These are phyloP conservation scores for Bassia scoparia DNA, from an alignment of 148 eudicot species.

Conservation along the genomic window DNA sequence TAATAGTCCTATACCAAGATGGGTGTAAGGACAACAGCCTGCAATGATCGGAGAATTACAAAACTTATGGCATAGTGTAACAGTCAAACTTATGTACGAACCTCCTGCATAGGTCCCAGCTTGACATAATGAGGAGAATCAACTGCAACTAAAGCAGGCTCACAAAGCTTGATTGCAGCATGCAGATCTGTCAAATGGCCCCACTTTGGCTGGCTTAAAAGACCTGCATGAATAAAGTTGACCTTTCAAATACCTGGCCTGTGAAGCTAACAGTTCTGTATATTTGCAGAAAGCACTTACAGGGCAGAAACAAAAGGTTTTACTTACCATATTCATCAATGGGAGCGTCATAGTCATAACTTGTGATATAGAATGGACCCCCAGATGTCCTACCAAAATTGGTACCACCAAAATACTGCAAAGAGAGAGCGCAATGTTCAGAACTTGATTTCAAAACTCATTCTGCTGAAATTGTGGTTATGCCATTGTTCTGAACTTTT, in stretches of 20 bases:
- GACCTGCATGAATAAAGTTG: constrained; percentile 44
- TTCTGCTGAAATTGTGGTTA: neutral
- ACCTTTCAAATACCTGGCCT: constrained; percentile 2
- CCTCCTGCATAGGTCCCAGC: constrained; percentile 93
- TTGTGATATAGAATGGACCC: constrained; percentile 85
- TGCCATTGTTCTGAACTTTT: neutral
- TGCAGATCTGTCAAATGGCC: constrained; percentile 95
- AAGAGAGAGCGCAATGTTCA: constrained; percentile 19
- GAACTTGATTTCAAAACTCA: neutral
- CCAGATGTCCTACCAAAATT: constrained; percentile 94
- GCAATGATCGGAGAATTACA: constrained; percentile 8
- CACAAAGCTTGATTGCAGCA: constrained; percentile 95
- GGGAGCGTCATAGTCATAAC: constrained; percentile 99
- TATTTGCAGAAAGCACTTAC: neutral
- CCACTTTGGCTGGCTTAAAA: constrained; percentile 92
- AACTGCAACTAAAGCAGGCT: constrained; percentile 84
- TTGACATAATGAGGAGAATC: constrained; percentile 72
- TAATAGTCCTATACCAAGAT: neutral
- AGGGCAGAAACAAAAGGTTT: neutral
- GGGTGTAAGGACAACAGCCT: neutral
- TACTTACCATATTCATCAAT: constrained; percentile 90
- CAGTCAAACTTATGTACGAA: constrained; percentile 27
- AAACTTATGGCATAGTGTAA: neutral
- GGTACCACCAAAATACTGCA: constrained; percentile 95
- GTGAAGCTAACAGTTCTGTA: neutral